Evolutionary conservation across 1,284 basidiomycete species (phyloP).

Genomic region (Cryptococcus sp.): DNA sequence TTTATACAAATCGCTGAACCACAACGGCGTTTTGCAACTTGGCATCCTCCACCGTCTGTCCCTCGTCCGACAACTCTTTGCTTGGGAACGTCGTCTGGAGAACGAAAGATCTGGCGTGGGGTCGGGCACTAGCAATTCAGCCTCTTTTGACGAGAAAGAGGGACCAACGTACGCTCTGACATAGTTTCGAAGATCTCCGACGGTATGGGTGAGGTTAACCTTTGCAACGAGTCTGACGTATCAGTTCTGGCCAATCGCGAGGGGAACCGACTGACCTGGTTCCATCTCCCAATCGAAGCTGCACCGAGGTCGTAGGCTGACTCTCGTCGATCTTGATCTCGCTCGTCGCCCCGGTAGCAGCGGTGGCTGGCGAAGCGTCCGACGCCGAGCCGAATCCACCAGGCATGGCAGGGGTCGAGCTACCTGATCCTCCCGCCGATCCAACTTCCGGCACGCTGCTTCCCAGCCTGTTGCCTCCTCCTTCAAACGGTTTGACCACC

Average conservation of each 20-base stretch:
- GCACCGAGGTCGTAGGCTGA: conserved; percentile 82
- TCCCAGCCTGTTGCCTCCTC: conserved; percentile 78
- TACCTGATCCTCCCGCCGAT: conserved; percentile 21
- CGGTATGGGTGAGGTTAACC: conserved; percentile 89
- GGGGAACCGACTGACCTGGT: conserved; percentile 57
- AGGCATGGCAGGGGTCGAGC: conserved; percentile 51
- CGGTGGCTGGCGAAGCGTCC: conserved; percentile 21
- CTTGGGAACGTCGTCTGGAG: conserved; percentile 83
- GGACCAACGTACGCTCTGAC: conserved; percentile 72
- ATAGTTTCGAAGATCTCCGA: conserved; percentile 76
- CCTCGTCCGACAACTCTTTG: conserved; percentile 62
- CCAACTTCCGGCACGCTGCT: conserved; percentile 52
- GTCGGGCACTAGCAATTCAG: conserved; percentile 44
- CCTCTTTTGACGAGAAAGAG: background rate
- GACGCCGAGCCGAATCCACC: conserved; percentile 50
- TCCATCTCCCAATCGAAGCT: conserved; percentile 84
- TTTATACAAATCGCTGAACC: conserved; percentile 61
- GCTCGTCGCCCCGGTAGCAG: conserved; percentile 25
- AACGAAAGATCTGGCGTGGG: conserved; percentile 68
- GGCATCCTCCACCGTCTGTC: conserved; percentile 65
- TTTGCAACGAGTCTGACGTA: conserved; percentile 65
- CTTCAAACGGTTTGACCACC: conserved; percentile 57
- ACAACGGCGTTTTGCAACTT: conserved; percentile 76
- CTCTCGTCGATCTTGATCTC: conserved; percentile 76
- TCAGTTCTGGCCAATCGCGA: background rate